phyloP scores from a whole-genome alignment of 108 stramenopile genomes.

The Cyclotella distinguenda region DNA sequence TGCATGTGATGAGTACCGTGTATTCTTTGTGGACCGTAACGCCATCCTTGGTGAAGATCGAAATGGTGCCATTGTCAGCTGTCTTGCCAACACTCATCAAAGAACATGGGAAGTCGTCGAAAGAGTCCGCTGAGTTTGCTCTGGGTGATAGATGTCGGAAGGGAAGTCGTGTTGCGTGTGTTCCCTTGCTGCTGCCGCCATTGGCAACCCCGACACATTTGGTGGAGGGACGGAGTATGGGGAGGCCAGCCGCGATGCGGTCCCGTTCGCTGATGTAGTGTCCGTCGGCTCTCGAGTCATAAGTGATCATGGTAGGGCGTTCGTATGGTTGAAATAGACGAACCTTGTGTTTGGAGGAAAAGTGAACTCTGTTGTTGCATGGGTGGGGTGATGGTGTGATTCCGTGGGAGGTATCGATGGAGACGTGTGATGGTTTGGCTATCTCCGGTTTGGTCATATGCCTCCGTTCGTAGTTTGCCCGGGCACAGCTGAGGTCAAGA shows the following conservation, averaged over 20 bases:
- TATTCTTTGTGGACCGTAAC: constrained; percentile 17
- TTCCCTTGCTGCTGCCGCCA: constrained; percentile 13
- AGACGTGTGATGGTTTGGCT: background rate
- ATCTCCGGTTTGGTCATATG: background rate
- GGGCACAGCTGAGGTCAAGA: constrained; percentile 3
- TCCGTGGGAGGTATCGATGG: constrained; percentile 6
- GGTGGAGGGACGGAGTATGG: constrained; percentile 12
- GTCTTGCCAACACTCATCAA: constrained; percentile 25
- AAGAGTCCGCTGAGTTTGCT: constrained; percentile 16
- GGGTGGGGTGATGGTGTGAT: background rate
- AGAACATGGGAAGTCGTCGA: constrained; percentile 9
- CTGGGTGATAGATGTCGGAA: background rate
- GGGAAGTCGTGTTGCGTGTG: constrained; percentile 6
- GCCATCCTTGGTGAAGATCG: constrained; percentile 14
- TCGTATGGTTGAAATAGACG: background rate
- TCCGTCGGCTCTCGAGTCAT: constrained; percentile 12
- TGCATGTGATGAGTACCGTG: constrained; percentile 15
- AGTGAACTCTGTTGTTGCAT: background rate
- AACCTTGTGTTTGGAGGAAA: background rate
- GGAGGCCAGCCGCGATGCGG: constrained; percentile 10
- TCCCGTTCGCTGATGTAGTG: constrained; percentile 20
- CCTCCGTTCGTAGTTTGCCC: constrained; percentile 5
- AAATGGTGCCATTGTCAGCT: constrained; percentile 9
- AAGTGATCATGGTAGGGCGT: constrained; percentile 7
- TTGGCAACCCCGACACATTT: constrained; percentile 20